A percentile compares a stretch with the other conserved stretches of the same genome.
These are phyloP conservation scores for Myxozyma neotropica DNA, from an alignment of 805 yeast genomes.

Conservation along the genomic window DNA sequence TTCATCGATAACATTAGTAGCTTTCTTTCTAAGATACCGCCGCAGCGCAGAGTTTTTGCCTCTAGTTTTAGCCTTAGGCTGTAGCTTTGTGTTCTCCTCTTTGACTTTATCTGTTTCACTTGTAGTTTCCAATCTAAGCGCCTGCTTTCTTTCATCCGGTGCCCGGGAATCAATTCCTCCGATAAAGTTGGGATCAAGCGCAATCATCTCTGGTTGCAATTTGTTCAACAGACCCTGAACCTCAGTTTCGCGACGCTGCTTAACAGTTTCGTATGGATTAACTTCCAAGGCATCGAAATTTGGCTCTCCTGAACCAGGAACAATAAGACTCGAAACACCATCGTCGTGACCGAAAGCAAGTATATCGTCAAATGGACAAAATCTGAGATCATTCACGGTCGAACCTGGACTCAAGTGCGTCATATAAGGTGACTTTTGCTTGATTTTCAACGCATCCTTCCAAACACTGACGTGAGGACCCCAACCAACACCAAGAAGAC, in stretches of 20 bases:
- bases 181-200: constrained; percentile 83
- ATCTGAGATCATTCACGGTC: constrained; percentile 64
- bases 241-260: constrained; percentile 92
- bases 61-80: constrained; percentile 66
- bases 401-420: constrained; percentile 81
- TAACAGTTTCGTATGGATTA: constrained; percentile 88
- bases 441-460: constrained; percentile 75
- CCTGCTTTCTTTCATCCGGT: constrained; percentile 61
- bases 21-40: constrained; percentile 77
- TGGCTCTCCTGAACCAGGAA: constrained; percentile 98
- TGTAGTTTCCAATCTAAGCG: constrained; percentile 49
- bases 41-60: constrained; percentile 85
- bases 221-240: constrained; percentile 84
- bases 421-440: constrained; percentile 88
- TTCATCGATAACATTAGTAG: constrained; percentile 81
- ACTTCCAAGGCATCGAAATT: constrained; percentile 91
- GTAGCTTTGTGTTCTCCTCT: constrained; percentile 54
- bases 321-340: constrained; percentile 80
- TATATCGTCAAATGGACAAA: constrained; percentile 96
- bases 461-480: constrained; percentile 94
- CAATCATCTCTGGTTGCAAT: constrained; percentile 87
- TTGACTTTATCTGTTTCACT: constrained; percentile 42
- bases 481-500: constrained; percentile 86
- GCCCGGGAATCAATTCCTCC: constrained; percentile 82
- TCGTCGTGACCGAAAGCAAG: constrained; percentile 80